These are phyloP conservation scores for Candida sp. DNA, from an alignment of 1,139 yeast species.

Conservation along the genomic window DNA sequence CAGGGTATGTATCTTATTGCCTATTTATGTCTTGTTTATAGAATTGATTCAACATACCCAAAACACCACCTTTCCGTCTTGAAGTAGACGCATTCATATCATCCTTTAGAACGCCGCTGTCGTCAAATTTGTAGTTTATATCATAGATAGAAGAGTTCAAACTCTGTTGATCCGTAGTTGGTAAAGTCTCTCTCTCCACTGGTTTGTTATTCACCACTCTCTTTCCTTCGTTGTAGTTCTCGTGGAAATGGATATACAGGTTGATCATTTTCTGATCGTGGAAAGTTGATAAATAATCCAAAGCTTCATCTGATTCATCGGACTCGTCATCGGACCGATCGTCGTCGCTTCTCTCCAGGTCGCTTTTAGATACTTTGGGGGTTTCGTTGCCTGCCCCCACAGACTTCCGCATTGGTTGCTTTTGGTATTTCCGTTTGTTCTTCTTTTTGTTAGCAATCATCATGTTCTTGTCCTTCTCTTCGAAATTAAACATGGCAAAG, in stretches of 20 bases:
- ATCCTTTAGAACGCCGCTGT: slow-evolving; percentile 26
- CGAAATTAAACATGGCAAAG: slow-evolving; percentile 89
- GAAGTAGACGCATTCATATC: slow-evolving; percentile 14
- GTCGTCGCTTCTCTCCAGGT: slow-evolving; percentile 6
- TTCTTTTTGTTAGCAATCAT: slow-evolving; percentile 37
- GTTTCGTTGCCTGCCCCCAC: slow-evolving; percentile 7
- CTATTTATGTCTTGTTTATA: slow-evolving; percentile 59
- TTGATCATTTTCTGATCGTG: slow-evolving; percentile 92
- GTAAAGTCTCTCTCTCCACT: neutral
- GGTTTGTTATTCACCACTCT: neutral
- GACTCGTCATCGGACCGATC: slow-evolving; percentile 22
- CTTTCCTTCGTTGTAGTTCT: slow-evolving; percentile 59
- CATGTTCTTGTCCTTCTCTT: slow-evolving; percentile 59
- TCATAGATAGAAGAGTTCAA: slow-evolving; percentile 31
- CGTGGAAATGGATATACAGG: slow-evolving; percentile 85
- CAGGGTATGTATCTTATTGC: slow-evolving; percentile 2
- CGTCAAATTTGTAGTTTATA: slow-evolving; percentile 35
- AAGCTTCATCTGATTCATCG: slow-evolving; percentile 38
- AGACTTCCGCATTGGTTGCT: slow-evolving; percentile 1
- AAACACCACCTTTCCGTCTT: slow-evolving; percentile 56
- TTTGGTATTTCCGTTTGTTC: slow-evolving; percentile 18
- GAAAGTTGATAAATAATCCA: slow-evolving; percentile 25
- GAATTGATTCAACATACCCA: slow-evolving; percentile 84
- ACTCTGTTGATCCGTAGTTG: slow-evolving; percentile 18
- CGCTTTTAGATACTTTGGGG: slow-evolving; percentile 15